Base-by-base conservation (phyloP, 2,329 filamentous ascomycete species). In the Talaromyces sp. region DNA sequence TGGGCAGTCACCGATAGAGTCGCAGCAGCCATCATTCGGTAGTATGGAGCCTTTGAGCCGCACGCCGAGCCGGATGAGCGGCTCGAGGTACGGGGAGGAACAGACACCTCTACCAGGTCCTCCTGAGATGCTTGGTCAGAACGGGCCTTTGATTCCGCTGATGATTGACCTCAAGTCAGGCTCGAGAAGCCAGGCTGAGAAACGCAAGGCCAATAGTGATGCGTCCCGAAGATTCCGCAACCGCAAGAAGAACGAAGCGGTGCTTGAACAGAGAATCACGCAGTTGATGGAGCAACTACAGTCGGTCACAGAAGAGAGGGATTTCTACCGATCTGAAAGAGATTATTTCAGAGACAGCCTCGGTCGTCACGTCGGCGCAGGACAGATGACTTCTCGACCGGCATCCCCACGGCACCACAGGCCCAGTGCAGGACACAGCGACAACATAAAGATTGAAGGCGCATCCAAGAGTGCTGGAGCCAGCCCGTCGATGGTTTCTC, bases 141-240 rank as follows among this genome's bases (percentile, higher is more conserved):
- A 70, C 68, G 27, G 47, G 6, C 59, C 60, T 53, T 70, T 75
- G 66, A 77, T 78, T 56, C 75, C 73, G 4, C 72, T 75, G 19
- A 68, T 73, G 8, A 57, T 77, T 54, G 76, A 78, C 57, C 60
- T 73, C 42, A 77, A 78, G 53, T 77, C 76, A 2, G 76, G 75
- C 6, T 78, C 76, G 1, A 70, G 71, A 27, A 76, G 70, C 54
- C 75, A 78, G 60, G 73, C 75, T 1, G 75, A 77, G 62, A 78
- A 77, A 63, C 71, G 76, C 9, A 75, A 73, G 63, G 76, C 76
- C 3, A 78, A 78, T 66, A 78, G 76, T 57, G 71, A 75, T 58
- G 76, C 76, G 1, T 78, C 76, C 2, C 68, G 74, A 54, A 66
- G 76, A 25, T 78, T 78, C 62, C 73, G 76, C 39, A 74, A 77